These are phyloP conservation scores for Alopecurus myosuroides DNA, from an alignment of 176 grass and related monocot species.

Conservation along the genomic window DNA sequence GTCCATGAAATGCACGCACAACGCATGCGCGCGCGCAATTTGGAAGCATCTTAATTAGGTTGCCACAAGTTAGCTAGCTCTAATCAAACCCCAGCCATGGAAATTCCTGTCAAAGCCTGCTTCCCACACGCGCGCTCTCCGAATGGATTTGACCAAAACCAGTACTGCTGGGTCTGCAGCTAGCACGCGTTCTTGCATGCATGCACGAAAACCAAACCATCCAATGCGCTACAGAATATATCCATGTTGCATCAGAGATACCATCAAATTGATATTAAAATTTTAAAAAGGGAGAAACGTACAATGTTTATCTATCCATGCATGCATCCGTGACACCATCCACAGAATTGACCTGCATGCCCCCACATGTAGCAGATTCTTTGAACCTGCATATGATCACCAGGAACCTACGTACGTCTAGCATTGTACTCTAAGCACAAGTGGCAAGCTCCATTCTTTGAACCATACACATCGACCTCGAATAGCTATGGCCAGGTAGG, in stretches of 20 bases:
- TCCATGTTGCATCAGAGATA: neutral
- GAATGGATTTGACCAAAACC: neutral
- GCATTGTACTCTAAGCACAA: neutral
- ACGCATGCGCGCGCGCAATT: neutral
- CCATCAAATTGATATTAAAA: neutral
- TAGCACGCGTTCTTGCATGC: neutral
- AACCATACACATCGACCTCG: neutral
- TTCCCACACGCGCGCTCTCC: neutral
- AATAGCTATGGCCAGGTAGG: slow-evolving; percentile 1
- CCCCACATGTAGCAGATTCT: neutral
- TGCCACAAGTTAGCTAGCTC: neutral
- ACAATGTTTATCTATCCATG: neutral
- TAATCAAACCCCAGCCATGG: neutral
- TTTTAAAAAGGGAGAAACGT: neutral
- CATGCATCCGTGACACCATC: neutral
- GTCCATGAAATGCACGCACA: neutral
- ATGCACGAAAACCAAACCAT: neutral
- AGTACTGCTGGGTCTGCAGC: neutral
- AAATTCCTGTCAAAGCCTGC: slow-evolving; percentile 7
- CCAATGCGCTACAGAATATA: slow-evolving; percentile 2
- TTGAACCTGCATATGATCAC: slow-evolving; percentile 1
- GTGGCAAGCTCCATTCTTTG: neutral
- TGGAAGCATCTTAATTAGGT: neutral
- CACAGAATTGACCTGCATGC: slow-evolving; percentile 9
- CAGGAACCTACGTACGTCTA: neutral